Evolutionary conservation across 495 filamentous ascomycete genomes (phyloP).

Genomic region (Thermothielavioides terrestris): DNA sequence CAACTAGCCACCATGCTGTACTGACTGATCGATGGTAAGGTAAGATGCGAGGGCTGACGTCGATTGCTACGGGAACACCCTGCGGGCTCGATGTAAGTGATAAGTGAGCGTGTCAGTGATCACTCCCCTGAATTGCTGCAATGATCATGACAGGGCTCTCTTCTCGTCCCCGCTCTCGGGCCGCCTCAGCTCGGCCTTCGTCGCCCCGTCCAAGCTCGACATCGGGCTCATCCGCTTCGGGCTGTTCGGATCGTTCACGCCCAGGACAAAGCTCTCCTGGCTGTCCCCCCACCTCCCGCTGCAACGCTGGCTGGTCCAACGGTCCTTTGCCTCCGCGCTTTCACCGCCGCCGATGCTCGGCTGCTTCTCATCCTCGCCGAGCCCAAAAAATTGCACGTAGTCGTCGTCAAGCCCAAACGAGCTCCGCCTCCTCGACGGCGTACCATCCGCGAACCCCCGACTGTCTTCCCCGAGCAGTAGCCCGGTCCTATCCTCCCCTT

Average conservation of each 20-base stretch:
- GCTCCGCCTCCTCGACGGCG: conserved; percentile 8
- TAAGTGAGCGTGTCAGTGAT: too few species aligned
- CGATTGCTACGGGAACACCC: too few species aligned
- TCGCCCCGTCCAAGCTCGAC: conserved; percentile 10
- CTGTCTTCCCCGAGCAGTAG: conserved; percentile 3
- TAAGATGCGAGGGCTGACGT: too few species aligned
- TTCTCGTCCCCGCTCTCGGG: not conserved
- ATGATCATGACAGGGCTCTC: not conserved
- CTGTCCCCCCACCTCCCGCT: conserved; percentile 17
- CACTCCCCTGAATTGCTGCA: too few species aligned
- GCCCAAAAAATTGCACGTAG: conserved; percentile 16
- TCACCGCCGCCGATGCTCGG: conserved; percentile 8
- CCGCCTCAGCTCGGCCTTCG: not conserved
- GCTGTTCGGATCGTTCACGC: conserved; percentile 22
- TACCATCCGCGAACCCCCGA: not conserved
- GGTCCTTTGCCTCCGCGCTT: not conserved
- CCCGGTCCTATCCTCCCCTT: conserved; percentile 2
- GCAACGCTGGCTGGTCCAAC: not conserved
- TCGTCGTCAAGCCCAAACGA: conserved; percentile 21
- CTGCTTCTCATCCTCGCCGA: conserved; percentile 3
- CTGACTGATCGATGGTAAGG: too few species aligned
- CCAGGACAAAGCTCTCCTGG: conserved; percentile 23
- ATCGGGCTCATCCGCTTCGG: conserved; percentile 23
- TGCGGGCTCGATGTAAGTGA: too few species aligned
- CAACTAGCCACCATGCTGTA: too few species aligned